These are phyloP conservation scores for Plasmodium vinckei DNA, from an alignment of 169 alveolate species.

Conservation along the genomic window DNA sequence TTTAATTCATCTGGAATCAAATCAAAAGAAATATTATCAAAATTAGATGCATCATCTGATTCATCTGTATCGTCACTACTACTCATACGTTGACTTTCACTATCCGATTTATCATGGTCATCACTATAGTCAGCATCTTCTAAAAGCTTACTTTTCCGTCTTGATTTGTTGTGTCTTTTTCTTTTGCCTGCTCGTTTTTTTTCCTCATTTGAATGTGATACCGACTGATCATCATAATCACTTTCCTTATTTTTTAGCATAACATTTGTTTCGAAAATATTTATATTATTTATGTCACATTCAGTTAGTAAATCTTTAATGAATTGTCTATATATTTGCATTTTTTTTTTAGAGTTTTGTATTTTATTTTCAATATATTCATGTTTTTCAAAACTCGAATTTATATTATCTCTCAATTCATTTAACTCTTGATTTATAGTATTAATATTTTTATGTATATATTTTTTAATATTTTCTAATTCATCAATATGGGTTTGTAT, in stretches of 20 bases:
- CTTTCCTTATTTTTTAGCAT: constrained; percentile 8
- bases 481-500: neutral
- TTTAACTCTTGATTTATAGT: constrained; percentile 44
- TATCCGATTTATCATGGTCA: neutral
- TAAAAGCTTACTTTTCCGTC: constrained; percentile 19
- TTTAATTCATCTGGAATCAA: constrained; percentile 75
- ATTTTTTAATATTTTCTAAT: constrained; percentile 1
- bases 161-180: neutral
- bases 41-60: constrained; percentile 3
- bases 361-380: constrained; percentile 37
- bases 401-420: constrained; percentile 25
- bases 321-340: constrained; percentile 28
- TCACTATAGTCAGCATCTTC: neutral
- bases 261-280: constrained; percentile 11
- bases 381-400: constrained; percentile 30
- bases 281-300: constrained; percentile 54
- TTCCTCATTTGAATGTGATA: neutral
- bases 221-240: neutral
- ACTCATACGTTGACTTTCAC: too few relatives aligned
- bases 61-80: neutral
- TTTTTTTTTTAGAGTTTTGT: constrained; percentile 25
- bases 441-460: constrained; percentile 13
- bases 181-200: neutral
- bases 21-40: constrained; percentile 69
- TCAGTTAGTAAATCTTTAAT: constrained; percentile 40